phyloP scores from a whole-genome alignment of 768 basidiomycete genomes.

The Cantharellus cinnabarinus region DNA sequence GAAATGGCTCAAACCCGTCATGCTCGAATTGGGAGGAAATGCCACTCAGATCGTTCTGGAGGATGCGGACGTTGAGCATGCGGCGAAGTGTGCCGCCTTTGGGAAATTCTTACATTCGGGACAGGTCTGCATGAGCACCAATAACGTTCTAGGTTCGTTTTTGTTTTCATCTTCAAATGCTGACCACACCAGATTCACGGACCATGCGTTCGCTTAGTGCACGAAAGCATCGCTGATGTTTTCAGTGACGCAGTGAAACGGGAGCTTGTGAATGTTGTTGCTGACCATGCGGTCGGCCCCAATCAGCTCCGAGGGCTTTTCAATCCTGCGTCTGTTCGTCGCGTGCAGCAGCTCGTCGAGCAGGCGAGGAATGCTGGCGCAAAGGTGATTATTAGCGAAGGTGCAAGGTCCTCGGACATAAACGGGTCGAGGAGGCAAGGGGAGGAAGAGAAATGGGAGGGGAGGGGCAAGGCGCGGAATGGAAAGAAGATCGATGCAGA shows the following conservation, averaged over 20 bases:
- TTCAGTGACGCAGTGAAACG: conserved; percentile 5
- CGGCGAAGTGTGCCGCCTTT: not conserved
- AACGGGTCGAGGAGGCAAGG: not conserved
- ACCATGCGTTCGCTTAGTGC: conserved; percentile 29
- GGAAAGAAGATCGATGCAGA: no score
- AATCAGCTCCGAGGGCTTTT: conserved; percentile 9
- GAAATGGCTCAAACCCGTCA: conserved; percentile 18
- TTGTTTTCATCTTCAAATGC: conserved; percentile 5
- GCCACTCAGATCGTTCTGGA: not conserved
- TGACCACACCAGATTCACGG: conserved; percentile 29
- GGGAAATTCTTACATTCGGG: not conserved
- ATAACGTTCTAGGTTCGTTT: not conserved
- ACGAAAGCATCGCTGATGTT: conserved; percentile 13
- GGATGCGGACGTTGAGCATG: not conserved
- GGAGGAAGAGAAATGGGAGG: no score
- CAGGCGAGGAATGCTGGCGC: conserved; percentile 9
- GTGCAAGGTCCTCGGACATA: not conserved
- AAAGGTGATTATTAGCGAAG: not conserved
- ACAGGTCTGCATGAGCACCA: not conserved
- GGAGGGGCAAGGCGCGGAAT: no score
- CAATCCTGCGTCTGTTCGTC: conserved; percentile 6
- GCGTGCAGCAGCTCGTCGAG: conserved; percentile 5
- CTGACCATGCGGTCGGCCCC: not conserved
- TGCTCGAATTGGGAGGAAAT: not conserved
- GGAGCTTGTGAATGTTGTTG: conserved; percentile 1